These are phyloP conservation scores for Ascoidea tarda DNA, from an alignment of 805 yeast species.

Conservation along the genomic window DNA sequence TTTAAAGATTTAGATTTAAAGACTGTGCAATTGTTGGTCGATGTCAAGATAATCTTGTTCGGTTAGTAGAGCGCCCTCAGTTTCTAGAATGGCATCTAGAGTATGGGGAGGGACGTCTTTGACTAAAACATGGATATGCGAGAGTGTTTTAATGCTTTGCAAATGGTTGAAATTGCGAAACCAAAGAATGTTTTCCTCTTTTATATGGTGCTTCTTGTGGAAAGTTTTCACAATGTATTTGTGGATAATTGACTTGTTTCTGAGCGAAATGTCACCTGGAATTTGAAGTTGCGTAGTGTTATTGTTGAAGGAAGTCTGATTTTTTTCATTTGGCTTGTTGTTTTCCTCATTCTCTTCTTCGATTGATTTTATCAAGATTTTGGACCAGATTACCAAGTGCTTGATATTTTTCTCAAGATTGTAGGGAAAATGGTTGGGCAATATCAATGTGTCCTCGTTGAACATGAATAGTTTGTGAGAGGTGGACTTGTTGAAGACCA, in stretches of 20 bases:
- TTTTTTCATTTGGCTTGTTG: conserved; percentile 29
- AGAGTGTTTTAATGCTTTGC: conserved; percentile 52
- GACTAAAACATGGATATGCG: conserved; percentile 58
- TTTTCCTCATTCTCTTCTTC: too few species aligned
- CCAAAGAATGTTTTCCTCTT: conserved; percentile 36
- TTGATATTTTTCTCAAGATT: conserved; percentile 33
- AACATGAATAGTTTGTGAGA: neutral
- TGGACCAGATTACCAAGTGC: conserved; percentile 60
- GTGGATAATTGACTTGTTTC: conserved; percentile 27
- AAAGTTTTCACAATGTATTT: conserved; percentile 34
- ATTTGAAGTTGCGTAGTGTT: too few species aligned
- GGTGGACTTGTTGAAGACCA: neutral
- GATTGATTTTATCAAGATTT: conserved; percentile 30
- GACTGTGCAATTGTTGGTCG: too few species aligned
- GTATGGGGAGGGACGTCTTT: conserved; percentile 22
- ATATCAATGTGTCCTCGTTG: conserved; percentile 26
- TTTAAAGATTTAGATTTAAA: too few species aligned
- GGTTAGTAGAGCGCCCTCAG: neutral
- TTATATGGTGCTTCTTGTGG: conserved; percentile 22
- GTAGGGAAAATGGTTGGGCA: conserved; percentile 56
- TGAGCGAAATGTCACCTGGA: conserved; percentile 32
- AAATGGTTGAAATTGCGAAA: conserved; percentile 58
- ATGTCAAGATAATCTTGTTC: neutral
- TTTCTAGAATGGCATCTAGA: neutral
- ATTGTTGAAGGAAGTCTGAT: too few species aligned